Evolutionary conservation across 805 yeast genomes (phyloP), one percentile per base, ranked within the genome.

Genomic region (Kodamaea kaohsiungensis): DNA sequence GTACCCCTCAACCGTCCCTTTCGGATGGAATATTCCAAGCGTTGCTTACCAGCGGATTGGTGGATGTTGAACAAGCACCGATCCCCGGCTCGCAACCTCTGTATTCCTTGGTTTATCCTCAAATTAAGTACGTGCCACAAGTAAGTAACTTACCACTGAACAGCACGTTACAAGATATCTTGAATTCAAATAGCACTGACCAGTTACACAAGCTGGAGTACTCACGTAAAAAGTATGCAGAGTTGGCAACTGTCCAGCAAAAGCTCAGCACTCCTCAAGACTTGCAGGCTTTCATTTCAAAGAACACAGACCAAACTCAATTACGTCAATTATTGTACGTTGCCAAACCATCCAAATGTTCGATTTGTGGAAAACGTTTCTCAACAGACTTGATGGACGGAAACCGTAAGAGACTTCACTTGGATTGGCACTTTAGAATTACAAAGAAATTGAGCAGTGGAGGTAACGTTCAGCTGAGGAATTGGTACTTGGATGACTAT

Each of bases 401-500:
- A 5, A 70, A 72, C 48, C 81, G 81, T 55, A 82, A 74, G 54
- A 61, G 86, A 50, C 77, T 82, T 15, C 99, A 95, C 70, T 73
- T 91, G 59, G 99, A 93, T 69, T 93, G 98, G 98, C 98, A 93
- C 75, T 91, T 91, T 75, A 82, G 98, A 62, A 88, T 90, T 45
- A 93, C 91, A 69, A 90, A 89, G 66, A 86, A 88, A 62, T 75
- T 89, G 48, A 60, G 72, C 19, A 60, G 56, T 33, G 61, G 65
- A 18, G 53, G 62, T 13, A 62, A 69, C 19, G 85, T 87, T 45
- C 92, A 89, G 65, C 86, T 89, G 43, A 76, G 98, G 62, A 81
- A 85, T 61, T 92, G 96, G 96, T 92, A 85, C 67, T 71, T 91
- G 56, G 85, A 84, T 57, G 88, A 83, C 57, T 75, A 78, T 19